These are phyloP conservation scores for Nemania sp. DNA, from an alignment of 2,329 filamentous ascomycete genomes.

Conservation along the genomic window DNA sequence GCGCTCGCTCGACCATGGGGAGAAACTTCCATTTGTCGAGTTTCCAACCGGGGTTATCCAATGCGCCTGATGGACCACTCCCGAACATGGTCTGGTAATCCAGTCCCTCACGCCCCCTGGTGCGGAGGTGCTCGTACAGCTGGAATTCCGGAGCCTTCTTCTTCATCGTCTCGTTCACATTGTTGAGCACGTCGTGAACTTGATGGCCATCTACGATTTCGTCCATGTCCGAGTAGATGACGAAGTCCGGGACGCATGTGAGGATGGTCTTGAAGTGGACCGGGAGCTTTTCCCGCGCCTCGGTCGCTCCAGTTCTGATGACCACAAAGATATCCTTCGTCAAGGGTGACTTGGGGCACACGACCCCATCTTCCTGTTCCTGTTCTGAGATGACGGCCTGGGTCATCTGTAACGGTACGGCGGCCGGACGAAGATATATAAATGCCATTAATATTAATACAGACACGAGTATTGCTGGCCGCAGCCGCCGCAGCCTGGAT, in stretches of 20 bases:
- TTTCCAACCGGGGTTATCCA: conserved; percentile 41
- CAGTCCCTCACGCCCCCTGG: conserved; percentile 29
- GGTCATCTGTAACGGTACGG: not conserved
- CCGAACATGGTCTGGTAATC: conserved; percentile 40
- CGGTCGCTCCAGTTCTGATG: conserved; percentile 28
- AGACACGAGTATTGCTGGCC: conserved; percentile 17
- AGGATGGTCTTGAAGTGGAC: conserved; percentile 33
- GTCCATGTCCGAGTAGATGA: conserved; percentile 34
- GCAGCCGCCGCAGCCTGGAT: conserved; percentile 20
- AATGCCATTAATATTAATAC: conserved; percentile 16
- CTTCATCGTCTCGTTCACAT: conserved; percentile 27
- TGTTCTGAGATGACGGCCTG: not conserved
- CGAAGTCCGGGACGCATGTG: conserved; percentile 29
- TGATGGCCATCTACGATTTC: conserved; percentile 29
- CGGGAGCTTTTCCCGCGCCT: conserved; percentile 27
- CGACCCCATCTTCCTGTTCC: conserved; percentile 12
- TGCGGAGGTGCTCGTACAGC: conserved; percentile 32
- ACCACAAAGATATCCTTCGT: conserved; percentile 28
- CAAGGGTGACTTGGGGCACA: conserved; percentile 25
- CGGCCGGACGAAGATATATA: conserved; percentile 14
- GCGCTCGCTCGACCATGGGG: conserved; percentile 45
- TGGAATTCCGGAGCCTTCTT: conserved; percentile 21
- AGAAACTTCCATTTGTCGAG: conserved; percentile 50
- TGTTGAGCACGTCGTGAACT: conserved; percentile 26
- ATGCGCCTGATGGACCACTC: conserved; percentile 44